Percentiles rank a stretch among this genome's conserved stretches.
These are phyloP conservation scores for Magnaporthiopsis incrustans DNA, from an alignment of 2,329 filamentous ascomycete species.

Conservation along the genomic window DNA sequence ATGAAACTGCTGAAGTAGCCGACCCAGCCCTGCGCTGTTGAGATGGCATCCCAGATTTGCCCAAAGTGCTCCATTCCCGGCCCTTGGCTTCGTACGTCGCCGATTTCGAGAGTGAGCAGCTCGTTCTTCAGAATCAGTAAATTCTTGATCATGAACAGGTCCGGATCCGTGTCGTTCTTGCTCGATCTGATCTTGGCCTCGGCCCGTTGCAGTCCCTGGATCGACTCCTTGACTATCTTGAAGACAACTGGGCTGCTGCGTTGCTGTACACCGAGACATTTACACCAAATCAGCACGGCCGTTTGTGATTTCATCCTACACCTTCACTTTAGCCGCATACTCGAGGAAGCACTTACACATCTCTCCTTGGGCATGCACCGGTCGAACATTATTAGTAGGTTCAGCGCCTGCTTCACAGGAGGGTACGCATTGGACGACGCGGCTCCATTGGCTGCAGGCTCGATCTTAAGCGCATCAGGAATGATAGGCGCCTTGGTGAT, in stretches of 20 bases:
- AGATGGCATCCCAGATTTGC: slow-evolving; percentile 58
- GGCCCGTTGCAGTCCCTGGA: slow-evolving; percentile 70
- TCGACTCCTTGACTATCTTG: slow-evolving; percentile 82
- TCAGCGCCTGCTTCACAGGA: slow-evolving; percentile 48
- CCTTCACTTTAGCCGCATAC: no score
- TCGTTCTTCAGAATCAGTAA: slow-evolving; percentile 92
- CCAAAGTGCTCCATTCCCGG: slow-evolving; percentile 52
- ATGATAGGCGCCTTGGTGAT: slow-evolving; percentile 41
- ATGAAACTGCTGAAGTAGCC: slow-evolving; percentile 52
- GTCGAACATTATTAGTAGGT: slow-evolving; percentile 54
- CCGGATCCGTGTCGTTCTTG: slow-evolving; percentile 57
- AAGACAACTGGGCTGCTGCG: slow-evolving; percentile 49
- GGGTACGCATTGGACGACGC: slow-evolving; percentile 51
- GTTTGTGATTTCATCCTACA: background rate
- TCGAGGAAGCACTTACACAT: slow-evolving; percentile 36
- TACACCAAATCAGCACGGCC: background rate
- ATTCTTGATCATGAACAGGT: slow-evolving; percentile 92
- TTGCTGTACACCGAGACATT: slow-evolving; percentile 25
- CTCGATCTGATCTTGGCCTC: slow-evolving; percentile 61
- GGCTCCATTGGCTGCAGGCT: slow-evolving; percentile 33
- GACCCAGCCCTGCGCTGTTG: slow-evolving; percentile 43
- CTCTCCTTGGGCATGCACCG: slow-evolving; percentile 56
- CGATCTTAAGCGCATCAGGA: slow-evolving; percentile 42
- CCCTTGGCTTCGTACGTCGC: slow-evolving; percentile 45
- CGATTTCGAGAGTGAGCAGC: slow-evolving; percentile 92